phyloP scores from a whole-genome alignment of 805 yeast species.

The Zygoascus biomembranicola region DNA sequence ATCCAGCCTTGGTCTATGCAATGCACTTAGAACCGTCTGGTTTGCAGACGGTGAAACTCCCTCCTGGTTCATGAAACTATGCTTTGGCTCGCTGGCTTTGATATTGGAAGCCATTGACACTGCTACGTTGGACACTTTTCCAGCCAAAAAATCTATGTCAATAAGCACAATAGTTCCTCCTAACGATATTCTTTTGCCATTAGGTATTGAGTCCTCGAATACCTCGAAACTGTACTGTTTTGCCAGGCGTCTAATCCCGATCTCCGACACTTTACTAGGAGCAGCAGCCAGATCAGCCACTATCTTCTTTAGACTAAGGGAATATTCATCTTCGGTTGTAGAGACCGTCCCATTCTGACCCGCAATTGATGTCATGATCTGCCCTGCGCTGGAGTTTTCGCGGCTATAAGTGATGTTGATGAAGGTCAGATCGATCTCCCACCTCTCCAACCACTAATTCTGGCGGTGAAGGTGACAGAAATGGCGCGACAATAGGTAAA shows the following conservation, averaged over 20 bases:
- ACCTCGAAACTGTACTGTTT: constrained; percentile 26
- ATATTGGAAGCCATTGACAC: constrained; percentile 23
- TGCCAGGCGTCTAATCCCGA: constrained; percentile 29
- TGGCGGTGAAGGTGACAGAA: no score
- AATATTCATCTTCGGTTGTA: constrained; percentile 5
- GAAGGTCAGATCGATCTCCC: no score
- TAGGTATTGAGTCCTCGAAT: constrained; percentile 27
- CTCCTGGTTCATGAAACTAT: constrained; percentile 20
- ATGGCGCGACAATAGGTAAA: no score
- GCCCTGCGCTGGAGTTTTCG: no score
- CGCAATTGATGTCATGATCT: neutral
- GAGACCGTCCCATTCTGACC: neutral
- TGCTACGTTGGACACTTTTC: constrained; percentile 22
- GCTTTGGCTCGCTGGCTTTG: constrained; percentile 10
- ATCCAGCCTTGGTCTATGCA: constrained; percentile 27
- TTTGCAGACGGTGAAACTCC: constrained; percentile 18
- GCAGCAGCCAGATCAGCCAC: constrained; percentile 22
- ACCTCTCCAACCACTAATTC: no score
- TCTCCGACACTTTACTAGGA: constrained; percentile 29
- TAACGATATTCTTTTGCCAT: constrained; percentile 29
- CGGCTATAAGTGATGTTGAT: no score
- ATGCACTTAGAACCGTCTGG: constrained; percentile 20
- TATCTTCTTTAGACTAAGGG: neutral
- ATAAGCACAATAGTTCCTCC: constrained; percentile 32
- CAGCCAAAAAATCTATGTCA: constrained; percentile 24